A percentile compares a stretch with the other conserved stretches of the same genome.
Evolutionary conservation across 192 early-diverging fungal genomes (phyloP).

Genomic region (Coemansia sp.): DNA sequence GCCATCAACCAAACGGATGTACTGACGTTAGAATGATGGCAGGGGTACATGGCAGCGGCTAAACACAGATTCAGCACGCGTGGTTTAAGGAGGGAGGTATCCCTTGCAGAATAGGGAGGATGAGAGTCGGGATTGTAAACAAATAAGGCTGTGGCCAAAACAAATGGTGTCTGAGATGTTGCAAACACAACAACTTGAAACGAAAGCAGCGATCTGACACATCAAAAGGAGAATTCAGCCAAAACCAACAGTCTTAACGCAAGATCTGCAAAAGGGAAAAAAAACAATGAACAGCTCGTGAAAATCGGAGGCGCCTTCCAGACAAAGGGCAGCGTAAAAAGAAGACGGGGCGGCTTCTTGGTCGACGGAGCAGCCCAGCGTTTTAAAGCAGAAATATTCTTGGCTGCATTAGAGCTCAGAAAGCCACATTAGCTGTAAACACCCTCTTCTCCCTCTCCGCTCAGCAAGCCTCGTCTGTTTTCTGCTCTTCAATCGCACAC

Average conservation of each 20-base stretch:
- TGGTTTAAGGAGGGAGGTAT: background rate
- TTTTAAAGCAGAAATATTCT: too few species aligned
- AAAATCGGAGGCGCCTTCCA: conserved; percentile 8
- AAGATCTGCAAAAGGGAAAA: background rate
- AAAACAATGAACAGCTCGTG: background rate
- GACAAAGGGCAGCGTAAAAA: background rate
- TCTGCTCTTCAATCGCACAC: conserved; percentile 6
- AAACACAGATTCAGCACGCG: background rate
- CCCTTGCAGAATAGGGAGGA: background rate
- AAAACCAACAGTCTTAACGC: background rate
- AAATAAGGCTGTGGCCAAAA: too few species aligned
- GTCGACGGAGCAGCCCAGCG: too few species aligned
- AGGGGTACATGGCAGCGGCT: background rate
- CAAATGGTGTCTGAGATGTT: background rate
- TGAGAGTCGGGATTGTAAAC: too few species aligned
- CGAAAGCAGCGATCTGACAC: background rate
- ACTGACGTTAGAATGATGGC: background rate
- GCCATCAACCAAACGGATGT: background rate
- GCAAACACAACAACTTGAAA: too few species aligned
- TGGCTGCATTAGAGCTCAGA: background rate
- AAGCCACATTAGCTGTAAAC: background rate
- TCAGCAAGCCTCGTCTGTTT: background rate
- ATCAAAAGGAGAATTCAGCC: background rate
- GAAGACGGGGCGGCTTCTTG: too few species aligned
- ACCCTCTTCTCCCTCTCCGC: background rate